These are phyloP conservation scores for Globisporangium mamillatum DNA, from an alignment of 352 stramenopile genomes.

Conservation along the genomic window DNA sequence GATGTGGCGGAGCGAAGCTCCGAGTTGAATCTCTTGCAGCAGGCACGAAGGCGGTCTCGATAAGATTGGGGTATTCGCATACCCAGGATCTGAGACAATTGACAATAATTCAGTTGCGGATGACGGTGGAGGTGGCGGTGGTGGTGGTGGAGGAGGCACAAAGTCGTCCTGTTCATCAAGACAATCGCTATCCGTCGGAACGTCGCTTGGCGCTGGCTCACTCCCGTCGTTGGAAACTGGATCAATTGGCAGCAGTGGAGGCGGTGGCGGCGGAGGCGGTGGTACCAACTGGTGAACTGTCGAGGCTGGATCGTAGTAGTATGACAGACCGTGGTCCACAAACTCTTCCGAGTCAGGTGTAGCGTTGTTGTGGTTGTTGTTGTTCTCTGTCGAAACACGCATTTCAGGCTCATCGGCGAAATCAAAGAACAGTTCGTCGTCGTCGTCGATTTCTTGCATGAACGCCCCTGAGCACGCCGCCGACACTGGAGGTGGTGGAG, in stretches of 20 bases:
- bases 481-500: constrained; percentile 8
- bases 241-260: constrained; percentile 15
- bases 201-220: constrained; percentile 22
- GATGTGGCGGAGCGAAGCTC: constrained; percentile 23
- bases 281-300: constrained; percentile 7
- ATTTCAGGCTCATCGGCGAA: neutral
- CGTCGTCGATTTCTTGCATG: constrained; percentile 66
- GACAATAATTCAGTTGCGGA: constrained; percentile 1
- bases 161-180: neutral
- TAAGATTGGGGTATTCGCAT: neutral
- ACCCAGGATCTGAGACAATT: neutral
- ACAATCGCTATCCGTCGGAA: neutral
- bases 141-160: constrained; percentile 8
- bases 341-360: constrained; percentile 26
- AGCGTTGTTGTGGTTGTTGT: constrained; percentile 9
- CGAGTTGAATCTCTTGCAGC: constrained; percentile 35
- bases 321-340: constrained; percentile 51
- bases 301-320: constrained; percentile 46
- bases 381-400: neutral
- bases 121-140: constrained; percentile 11
- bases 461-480: constrained; percentile 32
- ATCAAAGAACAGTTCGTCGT: constrained; percentile 26
- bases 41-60: constrained; percentile 10
- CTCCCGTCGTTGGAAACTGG: constrained; percentile 9
- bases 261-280: constrained; percentile 25